Conservation (phyloP, 1,139 yeast species). For the Yamadazyma jaroonii region DNA sequence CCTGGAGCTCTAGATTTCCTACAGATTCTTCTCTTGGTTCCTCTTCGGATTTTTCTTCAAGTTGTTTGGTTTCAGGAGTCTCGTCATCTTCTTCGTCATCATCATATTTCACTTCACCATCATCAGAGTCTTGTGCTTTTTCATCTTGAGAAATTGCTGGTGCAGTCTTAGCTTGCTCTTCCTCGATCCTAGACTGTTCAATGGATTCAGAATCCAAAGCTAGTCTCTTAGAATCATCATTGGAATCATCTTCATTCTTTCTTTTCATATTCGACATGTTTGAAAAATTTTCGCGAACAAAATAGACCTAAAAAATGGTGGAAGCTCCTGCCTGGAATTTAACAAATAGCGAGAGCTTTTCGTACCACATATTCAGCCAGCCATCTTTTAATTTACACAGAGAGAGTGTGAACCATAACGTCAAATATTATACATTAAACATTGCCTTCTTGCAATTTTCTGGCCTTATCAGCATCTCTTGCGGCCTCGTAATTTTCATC, state of each 20-base stretch:
- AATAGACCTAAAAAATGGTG: neutral
- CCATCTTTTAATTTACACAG: too few species aligned
- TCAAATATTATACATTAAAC: too few species aligned
- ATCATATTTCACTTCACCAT: slow-evolving; percentile 13
- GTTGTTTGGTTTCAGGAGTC: neutral
- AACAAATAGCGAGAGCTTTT: neutral
- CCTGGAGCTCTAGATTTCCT: too few species aligned
- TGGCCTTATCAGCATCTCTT: slow-evolving; percentile 33
- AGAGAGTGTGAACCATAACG: too few species aligned
- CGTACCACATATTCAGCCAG: too few species aligned
- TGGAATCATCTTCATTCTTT: slow-evolving; percentile 55
- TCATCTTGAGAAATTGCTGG: slow-evolving; percentile 25
- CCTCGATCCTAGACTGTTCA: slow-evolving; percentile 29
- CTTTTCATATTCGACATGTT: slow-evolving; percentile 46
- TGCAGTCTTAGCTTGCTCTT: slow-evolving; percentile 44
- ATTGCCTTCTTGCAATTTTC: neutral
- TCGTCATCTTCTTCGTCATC: slow-evolving; percentile 11
- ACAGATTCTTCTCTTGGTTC: slow-evolving; percentile 4
- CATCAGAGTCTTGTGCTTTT: slow-evolving; percentile 6
- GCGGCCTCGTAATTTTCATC: slow-evolving; percentile 64
- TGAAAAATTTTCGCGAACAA: slow-evolving; percentile 8
- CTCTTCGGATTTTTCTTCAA: slow-evolving; percentile 8
- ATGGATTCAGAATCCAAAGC: slow-evolving; percentile 63
- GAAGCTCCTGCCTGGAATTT: too few species aligned
- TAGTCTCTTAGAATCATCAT: slow-evolving; percentile 54